Percentiles rank a stretch among this genome's conserved stretches.
Conservation (phyloP, 2,329 filamentous ascomycete species). For the Verticillium dahliae region DNA sequence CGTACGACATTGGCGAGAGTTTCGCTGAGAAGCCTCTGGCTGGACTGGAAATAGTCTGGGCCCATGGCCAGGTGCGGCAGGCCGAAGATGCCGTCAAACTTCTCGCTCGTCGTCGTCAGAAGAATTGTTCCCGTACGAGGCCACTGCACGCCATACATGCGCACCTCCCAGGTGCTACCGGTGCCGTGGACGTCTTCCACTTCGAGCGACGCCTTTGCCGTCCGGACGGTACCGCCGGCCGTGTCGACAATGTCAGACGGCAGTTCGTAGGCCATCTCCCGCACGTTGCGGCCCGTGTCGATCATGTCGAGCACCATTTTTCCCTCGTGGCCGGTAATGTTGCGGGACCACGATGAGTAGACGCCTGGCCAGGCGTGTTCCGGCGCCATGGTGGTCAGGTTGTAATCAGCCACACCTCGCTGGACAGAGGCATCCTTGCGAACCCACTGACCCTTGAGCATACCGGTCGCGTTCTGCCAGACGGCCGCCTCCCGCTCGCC, state of each 20-base stretch:
- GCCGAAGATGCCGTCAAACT: constrained; percentile 86
- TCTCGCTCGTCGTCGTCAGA: constrained; percentile 85
- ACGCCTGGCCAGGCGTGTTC: constrained; percentile 57
- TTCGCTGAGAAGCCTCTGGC: constrained; percentile 62
- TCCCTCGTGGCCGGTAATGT: constrained; percentile 69
- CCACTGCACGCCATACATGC: constrained; percentile 80
- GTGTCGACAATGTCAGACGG: constrained; percentile 23
- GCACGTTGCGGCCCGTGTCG: constrained; percentile 36
- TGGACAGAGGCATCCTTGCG: constrained; percentile 43
- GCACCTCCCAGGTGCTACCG: constrained; percentile 73
- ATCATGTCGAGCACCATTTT: constrained; percentile 61
- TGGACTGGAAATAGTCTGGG: constrained; percentile 48
- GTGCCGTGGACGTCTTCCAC: constrained; percentile 65
- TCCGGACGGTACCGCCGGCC: constrained; percentile 52
- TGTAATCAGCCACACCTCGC: constrained; percentile 45
- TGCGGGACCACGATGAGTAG: constrained; percentile 63
- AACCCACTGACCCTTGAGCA: constrained; percentile 70
- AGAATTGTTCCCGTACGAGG: constrained; percentile 72
- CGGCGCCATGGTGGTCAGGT: constrained; percentile 59
- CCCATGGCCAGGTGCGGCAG: constrained; percentile 73
- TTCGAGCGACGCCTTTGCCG: constrained; percentile 62
- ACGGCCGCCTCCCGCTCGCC: constrained; percentile 33
- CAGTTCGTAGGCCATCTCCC: constrained; percentile 35
- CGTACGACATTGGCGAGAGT: constrained; percentile 63
- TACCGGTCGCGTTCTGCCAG: constrained; percentile 77